A percentile compares a stretch with the other conserved stretches of the same genome.
phyloP scores from a whole-genome alignment of 257 asterid species.

The Solanum okadae region DNA sequence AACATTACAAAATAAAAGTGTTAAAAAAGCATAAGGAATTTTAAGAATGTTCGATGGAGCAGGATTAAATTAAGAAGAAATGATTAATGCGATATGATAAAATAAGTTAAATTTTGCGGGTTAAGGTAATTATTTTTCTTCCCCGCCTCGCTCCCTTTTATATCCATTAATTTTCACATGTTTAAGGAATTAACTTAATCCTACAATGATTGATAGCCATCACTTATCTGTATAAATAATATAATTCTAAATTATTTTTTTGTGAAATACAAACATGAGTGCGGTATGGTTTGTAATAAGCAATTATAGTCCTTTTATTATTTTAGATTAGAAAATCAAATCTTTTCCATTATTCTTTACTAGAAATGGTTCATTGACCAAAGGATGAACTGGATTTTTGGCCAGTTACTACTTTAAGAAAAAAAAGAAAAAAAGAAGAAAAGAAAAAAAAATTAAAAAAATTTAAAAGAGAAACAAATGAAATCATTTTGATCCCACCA shows the following conservation, averaged over 20 bases:
- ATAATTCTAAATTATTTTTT: not conserved
- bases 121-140: too few species aligned
- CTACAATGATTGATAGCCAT: not conserved
- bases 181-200: not conserved
- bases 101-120: too few species aligned
- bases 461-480: not conserved
- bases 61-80: too few species aligned
- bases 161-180: too few species aligned
- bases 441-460: not conserved
- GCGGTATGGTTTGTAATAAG: not conserved
- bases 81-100: too few species aligned
- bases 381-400: not conserved
- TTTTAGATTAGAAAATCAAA: not conserved
- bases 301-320: not conserved
- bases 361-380: not conserved
- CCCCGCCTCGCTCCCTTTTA: too few species aligned
- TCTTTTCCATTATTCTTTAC: not conserved
- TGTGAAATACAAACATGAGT: not conserved
- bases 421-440: not conserved
- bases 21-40: too few species aligned
- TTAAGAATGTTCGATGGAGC: too few species aligned
- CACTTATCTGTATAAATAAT: not conserved
- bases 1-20: too few species aligned
- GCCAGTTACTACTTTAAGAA: not conserved
- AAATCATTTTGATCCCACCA: not conserved